Percentiles rank a stretch among this genome's conserved stretches.
phyloP scores from a whole-genome alignment of 345 rosid species.

The Euphorbia peplus region DNA sequence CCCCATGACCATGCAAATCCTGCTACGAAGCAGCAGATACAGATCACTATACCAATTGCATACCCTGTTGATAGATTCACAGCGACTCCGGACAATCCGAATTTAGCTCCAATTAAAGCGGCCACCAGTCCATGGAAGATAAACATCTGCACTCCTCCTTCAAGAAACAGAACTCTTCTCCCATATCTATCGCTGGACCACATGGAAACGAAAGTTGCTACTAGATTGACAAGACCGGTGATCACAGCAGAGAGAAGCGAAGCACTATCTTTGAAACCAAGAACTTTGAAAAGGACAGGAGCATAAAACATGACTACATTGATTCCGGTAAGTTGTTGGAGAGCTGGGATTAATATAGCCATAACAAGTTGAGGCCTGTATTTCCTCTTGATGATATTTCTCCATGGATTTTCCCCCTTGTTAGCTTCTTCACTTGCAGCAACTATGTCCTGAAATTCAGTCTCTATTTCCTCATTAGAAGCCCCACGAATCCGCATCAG shows the following conservation, averaged over 20 bases:
- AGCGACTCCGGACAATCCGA: conserved; percentile 7
- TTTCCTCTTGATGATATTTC: not conserved
- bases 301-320: conserved; percentile 21
- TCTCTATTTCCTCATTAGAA: not conserved
- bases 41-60: conserved; percentile 30
- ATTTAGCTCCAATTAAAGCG: conserved; percentile 10
- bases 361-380: conserved; percentile 18
- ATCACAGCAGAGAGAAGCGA: conserved; percentile 15
- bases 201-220: conserved; percentile 10
- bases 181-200: conserved; percentile 4
- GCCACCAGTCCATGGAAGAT: conserved; percentile 10
- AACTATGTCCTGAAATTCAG: conserved; percentile 14
- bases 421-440: conserved; percentile 3
- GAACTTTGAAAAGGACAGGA: conserved; percentile 14
- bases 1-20: conserved; percentile 72
- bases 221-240: conserved; percentile 2
- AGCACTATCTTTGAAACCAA: conserved; percentile 3
- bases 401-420: conserved; percentile 2
- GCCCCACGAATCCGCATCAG: not conserved
- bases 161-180: conserved; percentile 7
- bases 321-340: conserved; percentile 12
- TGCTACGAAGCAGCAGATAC: conserved; percentile 38
- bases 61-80: not conserved
- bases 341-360: conserved; percentile 11
- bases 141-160: conserved; percentile 16